Conservation (phyloP, 2,329 filamentous ascomycete species). For the Claviceps quebecensis region DNA sequence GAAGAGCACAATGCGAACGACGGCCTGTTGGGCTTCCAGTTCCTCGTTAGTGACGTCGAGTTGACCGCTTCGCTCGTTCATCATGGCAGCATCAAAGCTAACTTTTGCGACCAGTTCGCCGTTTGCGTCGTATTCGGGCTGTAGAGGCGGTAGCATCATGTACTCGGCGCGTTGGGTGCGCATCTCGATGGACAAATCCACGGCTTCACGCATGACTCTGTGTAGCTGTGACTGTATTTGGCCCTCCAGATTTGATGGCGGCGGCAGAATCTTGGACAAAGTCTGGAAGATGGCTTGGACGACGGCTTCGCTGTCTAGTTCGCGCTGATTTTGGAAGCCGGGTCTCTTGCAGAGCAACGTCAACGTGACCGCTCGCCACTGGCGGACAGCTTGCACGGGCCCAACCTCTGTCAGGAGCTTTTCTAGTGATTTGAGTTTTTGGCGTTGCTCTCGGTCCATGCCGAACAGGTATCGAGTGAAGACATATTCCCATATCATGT, state of each 20-base stretch:
- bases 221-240: constrained; percentile 75
- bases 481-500: constrained; percentile 97
- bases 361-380: constrained; percentile 92
- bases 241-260: constrained; percentile 63
- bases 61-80: constrained; percentile 80
- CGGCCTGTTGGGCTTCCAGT: constrained; percentile 58
- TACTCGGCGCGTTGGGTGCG: constrained; percentile 92
- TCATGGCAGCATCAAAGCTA: constrained; percentile 79
- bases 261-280: constrained; percentile 71
- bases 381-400: constrained; percentile 74
- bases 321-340: constrained; percentile 68
- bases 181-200: constrained; percentile 90
- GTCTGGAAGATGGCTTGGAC: constrained; percentile 73
- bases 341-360: constrained; percentile 72
- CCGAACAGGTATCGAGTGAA: constrained; percentile 97
- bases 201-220: constrained; percentile 77
- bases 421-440: constrained; percentile 92
- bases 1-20: constrained; percentile 87
- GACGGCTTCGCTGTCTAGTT: constrained; percentile 89
- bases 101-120: constrained; percentile 82
- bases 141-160: constrained; percentile 92
- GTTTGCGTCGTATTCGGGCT: constrained; percentile 87
- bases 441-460: constrained; percentile 93
- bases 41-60: constrained; percentile 51
- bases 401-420: constrained; percentile 84